These are phyloP conservation scores for Diplotaxis tenuifolia DNA, from an alignment of 345 rosid genomes.

Conservation along the genomic window DNA sequence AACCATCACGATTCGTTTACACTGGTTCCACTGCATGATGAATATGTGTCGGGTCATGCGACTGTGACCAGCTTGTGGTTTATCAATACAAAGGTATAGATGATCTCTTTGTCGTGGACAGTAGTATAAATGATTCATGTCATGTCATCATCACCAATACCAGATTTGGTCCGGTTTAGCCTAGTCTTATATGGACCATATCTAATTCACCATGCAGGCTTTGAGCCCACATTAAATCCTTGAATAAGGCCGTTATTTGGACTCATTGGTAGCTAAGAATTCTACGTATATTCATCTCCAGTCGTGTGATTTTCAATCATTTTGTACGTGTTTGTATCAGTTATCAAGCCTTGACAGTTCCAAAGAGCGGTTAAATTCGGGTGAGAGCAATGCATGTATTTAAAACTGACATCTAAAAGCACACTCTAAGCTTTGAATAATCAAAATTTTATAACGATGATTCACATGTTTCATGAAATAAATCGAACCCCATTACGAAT, in stretches of 20 bases:
- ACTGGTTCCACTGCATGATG: no score
- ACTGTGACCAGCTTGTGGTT: background rate
- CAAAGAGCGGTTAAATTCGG: background rate
- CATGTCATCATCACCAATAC: no score
- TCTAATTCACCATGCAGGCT: background rate
- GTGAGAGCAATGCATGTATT: background rate
- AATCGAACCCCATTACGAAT: slow-evolving; percentile 3
- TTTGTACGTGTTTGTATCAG: background rate
- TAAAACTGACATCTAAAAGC: background rate
- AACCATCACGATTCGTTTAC: no score
- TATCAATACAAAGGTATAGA: background rate
- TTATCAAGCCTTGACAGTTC: background rate
- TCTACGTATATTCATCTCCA: background rate
- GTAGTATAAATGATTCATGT: no score
- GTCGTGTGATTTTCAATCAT: background rate
- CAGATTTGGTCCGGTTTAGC: slow-evolving; percentile 12
- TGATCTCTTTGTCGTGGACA: no score
- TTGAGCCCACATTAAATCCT: background rate
- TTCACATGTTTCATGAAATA: background rate
- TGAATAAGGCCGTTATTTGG: background rate
- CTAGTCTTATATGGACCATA: slow-evolving; percentile 1
- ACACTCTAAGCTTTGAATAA: background rate
- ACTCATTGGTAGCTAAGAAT: background rate
- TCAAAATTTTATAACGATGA: background rate
- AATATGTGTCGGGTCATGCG: background rate